Evolutionary conservation across 805 yeast genomes (phyloP), one percentile per base, ranked within the genome.

Genomic region (Kazachstania bromeliacearum): DNA sequence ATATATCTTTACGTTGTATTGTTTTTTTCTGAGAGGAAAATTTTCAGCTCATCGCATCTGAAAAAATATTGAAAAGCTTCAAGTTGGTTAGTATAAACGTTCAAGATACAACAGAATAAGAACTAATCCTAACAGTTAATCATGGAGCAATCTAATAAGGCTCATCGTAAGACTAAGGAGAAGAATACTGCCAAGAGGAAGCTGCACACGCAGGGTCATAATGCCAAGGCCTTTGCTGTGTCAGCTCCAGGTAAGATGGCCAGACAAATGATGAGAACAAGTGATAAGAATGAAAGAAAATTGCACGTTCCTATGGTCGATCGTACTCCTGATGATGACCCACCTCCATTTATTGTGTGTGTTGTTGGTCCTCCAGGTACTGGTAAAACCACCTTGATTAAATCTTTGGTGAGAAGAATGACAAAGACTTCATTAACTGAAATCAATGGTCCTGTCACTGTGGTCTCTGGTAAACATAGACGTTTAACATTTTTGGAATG

Each of bases 351-450:
- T 16, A 78, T 92, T 38, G 85, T 92, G 17, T 96, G 96, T 0
- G 95, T 92, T 6, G 96, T 92, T 9, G 99, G 99, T 0, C 99
- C 99, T 9, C 95, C 95, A 7, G 99, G 99, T 12, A 92, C 97
- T 0, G 99, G 99, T 45, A 92, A 92, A 56, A 77, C 96, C 12
- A 89, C 97, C 0, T 67, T 92, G 51, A 85, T 92, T 51, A 80
- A 85, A 57, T 85, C 96, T 5, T 66, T 92, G 37, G 85, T 92
- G 5, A 73, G 89, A 60, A 67, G 96, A 56, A 71, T 85, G 59
- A 77, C 97, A 4, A 92, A 92, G 59, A 85, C 94, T 20, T 74
- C 92, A 0, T 60, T 92, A 31, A 68, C 75, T 23, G 97, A 92
- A 47, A 74, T 92, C 37, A 84, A 84, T 50, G 99, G 99, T 7